Evolutionary conservation across 306 rosid species (phyloP), one percentile per base, ranked within the genome.

Genomic region (Albizia julibrissin): DNA sequence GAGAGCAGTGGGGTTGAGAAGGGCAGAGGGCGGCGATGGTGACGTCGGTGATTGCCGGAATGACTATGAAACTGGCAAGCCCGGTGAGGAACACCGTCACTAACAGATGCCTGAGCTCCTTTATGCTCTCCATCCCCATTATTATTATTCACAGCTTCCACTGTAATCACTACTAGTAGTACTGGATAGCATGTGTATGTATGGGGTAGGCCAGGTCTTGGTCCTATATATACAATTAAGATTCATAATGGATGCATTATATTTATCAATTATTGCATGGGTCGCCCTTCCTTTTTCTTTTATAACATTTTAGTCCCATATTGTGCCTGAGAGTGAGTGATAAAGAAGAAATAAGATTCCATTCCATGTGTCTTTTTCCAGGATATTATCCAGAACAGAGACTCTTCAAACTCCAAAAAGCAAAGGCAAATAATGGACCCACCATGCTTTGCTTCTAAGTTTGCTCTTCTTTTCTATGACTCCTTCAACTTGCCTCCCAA

Each of bases 1-100:
- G 92, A 0, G 98, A 93, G 74, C 99, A 95, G 58, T 89, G 82
- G n/a, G 89, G 91, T 43, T 69, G 88, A 21, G 89, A 93, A 4
- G 98, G 99, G 70, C 99, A 95, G 10, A 95, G 85, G 7, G 99
- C 99, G 2, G 82, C 49, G 89, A 95, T 89, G 49, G 94, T 93
- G 1, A 95, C 87, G 3, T 93, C 99, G 0, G 92, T 93, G 5
- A 95, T 88, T 14, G 86, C 85, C 1, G 99, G 95, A 31, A 86
- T 1, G 37, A 80, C 91, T 24, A 84, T 75, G 19, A 74, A 18
- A 1, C 0, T 79, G 0, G 90, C 89, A n/a, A 89, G 52, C 0
- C 89, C 80, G 0, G 85, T 33, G 0, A 95, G 71, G 69, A 91
- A 90, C 66, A 89, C 84, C 10, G 99, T 93, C 69, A 93, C 90